Evolutionary conservation across 176 grass and related monocot genomes (phyloP), one percentile per base, ranked within the genome.

Genomic region (Phragmites australis): DNA sequence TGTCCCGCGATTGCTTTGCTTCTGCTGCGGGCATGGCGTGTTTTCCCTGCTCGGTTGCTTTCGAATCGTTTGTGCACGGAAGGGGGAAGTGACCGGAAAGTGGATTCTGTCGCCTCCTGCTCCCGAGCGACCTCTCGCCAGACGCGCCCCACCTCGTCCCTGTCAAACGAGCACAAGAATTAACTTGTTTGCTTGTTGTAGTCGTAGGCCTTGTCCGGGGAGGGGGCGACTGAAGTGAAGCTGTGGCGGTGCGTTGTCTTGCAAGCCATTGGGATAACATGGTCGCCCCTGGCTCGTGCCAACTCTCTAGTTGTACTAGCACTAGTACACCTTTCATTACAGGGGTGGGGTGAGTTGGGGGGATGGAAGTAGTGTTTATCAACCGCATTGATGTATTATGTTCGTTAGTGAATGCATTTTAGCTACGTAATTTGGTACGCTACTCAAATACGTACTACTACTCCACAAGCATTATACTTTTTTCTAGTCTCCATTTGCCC

Each of bases 121-220:
- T 21, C 48, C 40, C 59, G 48, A 84, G 81, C 75, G 75, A 88
- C 60, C 1, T 52, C 61, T 50, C 68, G 80, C 86, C 74, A 1
- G 63, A 77, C 14, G 13, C 8, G 29, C 0, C 6, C 3, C 26
- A 1, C 2, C 1, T 30, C 51, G 62, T 40, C 56, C 56, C 57
- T 30, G 60, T 39, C 60, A 53, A 60, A 74, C 85, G 11, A 8
- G 29, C 15, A 23, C 8, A n/a, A 13, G 26, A 77, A 37, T 49
- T 30, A n/a, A n/a, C 29, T 4, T 31, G 62, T 21, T 81, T 48
- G 23, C 23, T 32, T 46, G 17, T 40, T 17, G 27, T 18, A 45
- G 22, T 12, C 5, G 39, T 27, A 58, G 39, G 19, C 52, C 3
- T 21, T 49, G 57, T 17, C 27, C 59, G 54, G 8, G 44, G 22